Conservation (phyloP, 2,329 filamentous ascomycete genomes). For the Penicillium verrucosum region DNA sequence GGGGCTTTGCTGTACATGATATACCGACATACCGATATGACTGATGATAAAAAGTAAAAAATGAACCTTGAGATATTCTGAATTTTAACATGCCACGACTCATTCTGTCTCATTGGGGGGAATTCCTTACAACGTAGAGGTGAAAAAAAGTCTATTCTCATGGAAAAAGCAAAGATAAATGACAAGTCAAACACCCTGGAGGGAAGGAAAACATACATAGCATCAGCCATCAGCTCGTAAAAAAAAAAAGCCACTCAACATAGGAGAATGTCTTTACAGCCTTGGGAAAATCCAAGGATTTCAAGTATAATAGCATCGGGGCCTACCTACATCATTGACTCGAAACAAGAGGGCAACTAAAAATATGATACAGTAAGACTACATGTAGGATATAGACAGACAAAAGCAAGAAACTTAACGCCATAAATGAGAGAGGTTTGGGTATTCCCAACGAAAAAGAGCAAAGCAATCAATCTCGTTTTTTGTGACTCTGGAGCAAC, state of each 20-base stretch:
- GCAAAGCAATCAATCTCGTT: background rate
- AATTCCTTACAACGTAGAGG: too few species aligned
- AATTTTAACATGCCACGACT: background rate
- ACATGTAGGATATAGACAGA: background rate
- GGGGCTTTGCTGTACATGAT: conserved; percentile 13
- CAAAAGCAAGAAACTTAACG: background rate
- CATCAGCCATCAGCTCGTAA: background rate
- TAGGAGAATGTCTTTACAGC: background rate
- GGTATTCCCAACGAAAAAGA: background rate
- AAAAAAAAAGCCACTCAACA: background rate
- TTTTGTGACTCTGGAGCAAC: background rate
- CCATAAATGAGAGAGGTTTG: background rate
- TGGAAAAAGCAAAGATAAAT: background rate
- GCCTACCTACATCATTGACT: background rate
- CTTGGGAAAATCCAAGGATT: background rate
- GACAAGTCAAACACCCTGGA: background rate
- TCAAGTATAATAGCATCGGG: background rate
- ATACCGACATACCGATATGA: conserved; percentile 19
- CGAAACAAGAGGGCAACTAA: background rate
- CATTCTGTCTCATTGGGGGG: background rate
- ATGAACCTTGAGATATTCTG: conserved; percentile 1
- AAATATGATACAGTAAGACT: background rate
- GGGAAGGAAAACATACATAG: background rate
- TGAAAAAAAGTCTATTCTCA: background rate
- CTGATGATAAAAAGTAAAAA: conserved; percentile 19